Conservation (phyloP, 257 asterid genomes). For the Solanum corneliomulleri region DNA sequence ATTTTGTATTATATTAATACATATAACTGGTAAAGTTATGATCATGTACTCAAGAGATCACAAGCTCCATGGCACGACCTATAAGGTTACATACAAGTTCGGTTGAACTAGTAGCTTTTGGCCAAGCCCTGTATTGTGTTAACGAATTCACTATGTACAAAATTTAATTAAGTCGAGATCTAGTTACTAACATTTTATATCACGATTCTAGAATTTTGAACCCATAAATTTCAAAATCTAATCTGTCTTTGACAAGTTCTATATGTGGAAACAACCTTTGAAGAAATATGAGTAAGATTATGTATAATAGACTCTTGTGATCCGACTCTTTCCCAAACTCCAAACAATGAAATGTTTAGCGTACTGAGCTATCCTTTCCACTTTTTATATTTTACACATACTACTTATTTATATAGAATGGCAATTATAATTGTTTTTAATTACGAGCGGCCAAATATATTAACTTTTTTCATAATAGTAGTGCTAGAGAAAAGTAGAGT, state of each 20-base stretch:
- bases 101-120: not conserved
- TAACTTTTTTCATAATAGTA: not conserved
- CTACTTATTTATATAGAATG: not conserved
- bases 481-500: constrained; percentile 14
- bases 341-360: not conserved
- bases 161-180: not conserved
- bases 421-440: not conserved
- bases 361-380: accelerated
- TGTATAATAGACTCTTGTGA: not conserved
- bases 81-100: not conserved
- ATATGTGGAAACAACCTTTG: not conserved
- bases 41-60: not conserved
- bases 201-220: not conserved
- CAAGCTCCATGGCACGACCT: not conserved
- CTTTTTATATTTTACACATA: not conserved
- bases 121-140: not conserved
- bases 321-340: not conserved
- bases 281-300: not conserved
- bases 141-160: not conserved
- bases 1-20: not conserved
- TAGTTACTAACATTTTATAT: not conserved
- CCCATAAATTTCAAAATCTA: not conserved
- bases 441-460: not conserved
- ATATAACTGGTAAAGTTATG: not conserved
- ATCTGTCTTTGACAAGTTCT: not conserved